phyloP scores from a whole-genome alignment of 495 filamentous ascomycete species.

The Aspergillus sclerotiicarbonarius region DNA sequence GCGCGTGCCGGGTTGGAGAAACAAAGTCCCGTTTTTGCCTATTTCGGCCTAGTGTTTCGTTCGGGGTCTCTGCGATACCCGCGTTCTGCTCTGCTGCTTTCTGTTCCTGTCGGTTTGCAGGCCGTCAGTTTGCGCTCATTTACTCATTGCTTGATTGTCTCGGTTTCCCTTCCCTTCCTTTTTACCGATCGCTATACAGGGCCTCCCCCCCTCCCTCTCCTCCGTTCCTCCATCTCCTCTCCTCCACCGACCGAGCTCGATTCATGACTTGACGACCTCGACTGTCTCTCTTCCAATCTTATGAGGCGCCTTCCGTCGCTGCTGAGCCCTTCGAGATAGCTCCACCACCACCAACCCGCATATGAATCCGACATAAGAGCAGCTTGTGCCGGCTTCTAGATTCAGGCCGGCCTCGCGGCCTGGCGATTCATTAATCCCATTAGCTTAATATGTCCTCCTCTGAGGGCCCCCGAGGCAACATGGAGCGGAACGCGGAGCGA shows the following conservation, averaged over 20 bases:
- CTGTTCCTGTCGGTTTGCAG: conserved; percentile 28
- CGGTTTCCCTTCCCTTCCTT: conserved; percentile 42
- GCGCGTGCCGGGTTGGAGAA: conserved; percentile 29
- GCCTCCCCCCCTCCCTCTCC: conserved; percentile 38
- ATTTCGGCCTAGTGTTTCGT: conserved; percentile 37
- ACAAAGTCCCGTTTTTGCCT: conserved; percentile 30
- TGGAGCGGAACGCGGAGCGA: conserved; percentile 54
- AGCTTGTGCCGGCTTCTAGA: conserved; percentile 31
- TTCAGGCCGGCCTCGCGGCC: conserved; percentile 44
- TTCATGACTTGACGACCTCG: conserved; percentile 41
- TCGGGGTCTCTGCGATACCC: conserved; percentile 48
- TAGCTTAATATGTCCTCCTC: conserved; percentile 23
- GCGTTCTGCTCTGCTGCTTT: conserved; percentile 32
- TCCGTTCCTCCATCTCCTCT: conserved; percentile 34
- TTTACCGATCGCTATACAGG: conserved; percentile 12
- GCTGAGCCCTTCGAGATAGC: conserved; percentile 45
- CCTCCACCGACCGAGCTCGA: conserved; percentile 26
- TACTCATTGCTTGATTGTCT: conserved; percentile 53
- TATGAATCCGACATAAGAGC: conserved; percentile 29
- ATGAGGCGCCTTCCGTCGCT: conserved; percentile 45
- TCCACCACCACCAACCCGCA: conserved; percentile 52
- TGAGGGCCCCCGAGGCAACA: conserved; percentile 28
- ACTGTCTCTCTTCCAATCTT: conserved; percentile 16
- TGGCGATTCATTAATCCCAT: conserved; percentile 32
- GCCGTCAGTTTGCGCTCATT: conserved; percentile 38